phyloP scores from a whole-genome alignment of 2,329 filamentous ascomycete genomes.

The Colletotrichum camelliae region DNA sequence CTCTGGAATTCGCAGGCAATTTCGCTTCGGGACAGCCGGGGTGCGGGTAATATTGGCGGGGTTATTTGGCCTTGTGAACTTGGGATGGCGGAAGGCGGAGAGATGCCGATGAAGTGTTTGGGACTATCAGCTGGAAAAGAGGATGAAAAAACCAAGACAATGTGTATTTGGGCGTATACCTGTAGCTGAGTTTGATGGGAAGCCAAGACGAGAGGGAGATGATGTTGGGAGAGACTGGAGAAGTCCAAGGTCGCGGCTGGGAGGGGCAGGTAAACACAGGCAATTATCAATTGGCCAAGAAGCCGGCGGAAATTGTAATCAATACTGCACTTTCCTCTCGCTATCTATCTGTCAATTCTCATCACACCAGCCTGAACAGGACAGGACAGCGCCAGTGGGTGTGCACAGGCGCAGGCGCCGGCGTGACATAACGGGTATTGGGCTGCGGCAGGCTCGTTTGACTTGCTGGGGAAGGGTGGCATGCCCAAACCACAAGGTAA shows the following conservation, averaged over 20 bases:
- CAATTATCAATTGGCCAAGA: background rate
- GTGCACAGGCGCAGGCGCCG: background rate
- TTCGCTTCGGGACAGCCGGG: constrained; percentile 16
- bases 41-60: constrained; percentile 5
- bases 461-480: background rate
- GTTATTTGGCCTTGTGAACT: background rate
- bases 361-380: background rate
- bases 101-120: constrained; percentile 4
- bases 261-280: background rate
- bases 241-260: background rate
- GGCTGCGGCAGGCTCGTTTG: constrained; percentile 3
- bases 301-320: constrained; percentile 9
- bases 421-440: background rate
- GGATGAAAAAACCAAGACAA: background rate
- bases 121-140: background rate
- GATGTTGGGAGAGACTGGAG: background rate
- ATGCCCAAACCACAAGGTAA: background rate
- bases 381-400: background rate
- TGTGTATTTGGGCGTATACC: background rate
- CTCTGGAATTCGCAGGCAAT: constrained; percentile 9
- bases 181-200: background rate
- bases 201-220: background rate
- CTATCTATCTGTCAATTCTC: constrained; percentile 2
- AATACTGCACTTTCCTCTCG: constrained; percentile 12
- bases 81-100: background rate